Evolutionary conservation across 2,329 filamentous ascomycete genomes (phyloP).

Genomic region (Fusarium redolens): DNA sequence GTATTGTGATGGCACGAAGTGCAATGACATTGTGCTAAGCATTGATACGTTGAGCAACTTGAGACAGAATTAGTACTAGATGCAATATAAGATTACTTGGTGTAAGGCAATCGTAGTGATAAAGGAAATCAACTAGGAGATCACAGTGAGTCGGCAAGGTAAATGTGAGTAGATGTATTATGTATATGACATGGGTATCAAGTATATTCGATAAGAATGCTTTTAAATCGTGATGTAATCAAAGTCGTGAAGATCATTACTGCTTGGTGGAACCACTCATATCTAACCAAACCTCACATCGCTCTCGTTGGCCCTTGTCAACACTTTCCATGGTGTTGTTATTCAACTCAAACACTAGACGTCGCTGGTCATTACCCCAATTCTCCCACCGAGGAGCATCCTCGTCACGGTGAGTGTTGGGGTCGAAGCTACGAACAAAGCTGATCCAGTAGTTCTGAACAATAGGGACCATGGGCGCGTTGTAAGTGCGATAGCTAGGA

Average conservation of each 20-base stretch:
- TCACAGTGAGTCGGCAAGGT: background rate
- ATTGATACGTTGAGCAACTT: constrained; percentile 19
- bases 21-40: constrained; percentile 2
- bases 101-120: background rate
- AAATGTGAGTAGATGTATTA: background rate
- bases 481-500: constrained; percentile 57
- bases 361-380: constrained; percentile 50
- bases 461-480: constrained; percentile 57
- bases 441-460: constrained; percentile 63
- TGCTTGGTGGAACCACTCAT: constrained; percentile 48
- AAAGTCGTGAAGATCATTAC: constrained; percentile 20
- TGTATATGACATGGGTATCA: constrained; percentile 33
- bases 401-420: constrained; percentile 51
- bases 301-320: constrained; percentile 46
- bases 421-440: constrained; percentile 59
- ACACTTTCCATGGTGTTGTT: constrained; percentile 55
- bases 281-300: constrained; percentile 57
- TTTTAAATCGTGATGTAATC: background rate
- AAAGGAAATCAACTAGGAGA: background rate
- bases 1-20: background rate
- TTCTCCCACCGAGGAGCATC: constrained; percentile 55
- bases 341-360: constrained; percentile 55
- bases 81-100: background rate
- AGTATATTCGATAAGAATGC: background rate
- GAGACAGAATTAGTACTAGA: background rate